A percentile compares a stretch with the other conserved stretches of the same genome.
Conservation (phyloP, 1,284 basidiomycete species). For the Trichosporon asahii region DNA sequence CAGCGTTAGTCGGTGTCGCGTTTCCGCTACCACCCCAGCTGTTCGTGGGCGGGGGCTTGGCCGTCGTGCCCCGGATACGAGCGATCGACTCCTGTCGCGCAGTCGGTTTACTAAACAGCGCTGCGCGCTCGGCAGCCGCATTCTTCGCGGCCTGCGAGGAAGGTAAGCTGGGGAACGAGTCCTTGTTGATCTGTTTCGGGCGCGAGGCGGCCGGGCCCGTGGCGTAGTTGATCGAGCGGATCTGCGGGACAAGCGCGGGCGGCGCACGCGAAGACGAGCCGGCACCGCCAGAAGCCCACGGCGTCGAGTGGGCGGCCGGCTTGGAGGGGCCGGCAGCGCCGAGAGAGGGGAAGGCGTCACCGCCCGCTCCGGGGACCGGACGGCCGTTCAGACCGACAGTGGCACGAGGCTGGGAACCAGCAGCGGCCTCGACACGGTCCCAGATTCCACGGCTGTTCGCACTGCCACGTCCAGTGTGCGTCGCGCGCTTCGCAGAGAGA, state of each 20-base stretch:
- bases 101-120: constrained; percentile 55
- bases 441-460: constrained; percentile 66
- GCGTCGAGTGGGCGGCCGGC: constrained; percentile 36
- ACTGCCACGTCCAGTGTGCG: constrained; percentile 56
- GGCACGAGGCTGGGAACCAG: constrained; percentile 59
- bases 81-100: constrained; percentile 64
- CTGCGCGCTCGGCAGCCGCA: constrained; percentile 41
- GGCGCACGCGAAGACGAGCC: constrained; percentile 37
- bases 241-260: constrained; percentile 34
- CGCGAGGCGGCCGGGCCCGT: constrained; percentile 11
- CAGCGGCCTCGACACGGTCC: constrained; percentile 84
- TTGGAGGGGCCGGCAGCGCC: constrained; percentile 22
- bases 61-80: constrained; percentile 62
- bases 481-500: constrained; percentile 74
- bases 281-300: constrained; percentile 46
- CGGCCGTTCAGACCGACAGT: constrained; percentile 47
- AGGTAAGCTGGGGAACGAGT: constrained; percentile 69
- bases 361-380: constrained; percentile 40
- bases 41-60: constrained; percentile 49
- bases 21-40: constrained; percentile 28
- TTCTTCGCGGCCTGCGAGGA: constrained; percentile 43
- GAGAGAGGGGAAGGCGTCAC: constrained; percentile 39
- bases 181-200: constrained; percentile 42
- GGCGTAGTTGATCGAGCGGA: constrained; percentile 46
- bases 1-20: not conserved